Evolutionary conservation across 208 protist species (phyloP).

Genomic region (Acanthamoeba healyi): DNA sequence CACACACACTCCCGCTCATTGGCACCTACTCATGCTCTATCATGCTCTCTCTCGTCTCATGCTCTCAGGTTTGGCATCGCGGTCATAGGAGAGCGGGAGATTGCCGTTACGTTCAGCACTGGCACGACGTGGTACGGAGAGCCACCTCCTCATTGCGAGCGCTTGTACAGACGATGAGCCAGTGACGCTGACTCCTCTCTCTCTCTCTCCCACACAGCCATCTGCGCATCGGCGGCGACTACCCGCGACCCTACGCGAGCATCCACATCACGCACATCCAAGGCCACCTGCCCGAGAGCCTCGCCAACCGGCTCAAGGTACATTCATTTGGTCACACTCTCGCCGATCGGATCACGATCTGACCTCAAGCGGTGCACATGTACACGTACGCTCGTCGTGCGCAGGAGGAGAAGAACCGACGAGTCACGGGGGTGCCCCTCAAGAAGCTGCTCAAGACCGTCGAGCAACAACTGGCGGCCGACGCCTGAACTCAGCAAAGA

Average conservation of each 20-base stretch:
- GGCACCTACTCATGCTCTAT: not conserved
- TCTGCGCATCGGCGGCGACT: slow-evolving; percentile 3
- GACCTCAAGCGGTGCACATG: no score
- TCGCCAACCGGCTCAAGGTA: slow-evolving; percentile 2
- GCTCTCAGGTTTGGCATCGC: not conserved
- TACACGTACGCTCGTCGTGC: no score
- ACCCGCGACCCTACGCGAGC: slow-evolving; percentile 21
- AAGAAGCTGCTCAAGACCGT: slow-evolving; percentile 57
- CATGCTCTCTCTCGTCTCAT: not conserved
- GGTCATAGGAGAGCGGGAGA: not conserved
- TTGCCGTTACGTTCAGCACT: slow-evolving; percentile 30
- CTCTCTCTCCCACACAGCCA: no score
- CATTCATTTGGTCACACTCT: no score
- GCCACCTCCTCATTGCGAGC: no score
- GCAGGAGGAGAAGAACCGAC: slow-evolving; percentile 51
- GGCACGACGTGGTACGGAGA: not conserved
- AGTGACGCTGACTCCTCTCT: no score
- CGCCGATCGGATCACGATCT: no score
- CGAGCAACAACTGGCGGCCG: not conserved
- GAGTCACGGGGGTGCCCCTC: slow-evolving; percentile 7
- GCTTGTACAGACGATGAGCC: no score
- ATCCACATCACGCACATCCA: slow-evolving; percentile 30
- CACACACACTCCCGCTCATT: no score
- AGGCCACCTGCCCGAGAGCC: not conserved
- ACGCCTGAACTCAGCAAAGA: not conserved